phyloP scores from a whole-genome alignment of 2,329 filamentous ascomycete species.

The Diaporthe australafricana region DNA sequence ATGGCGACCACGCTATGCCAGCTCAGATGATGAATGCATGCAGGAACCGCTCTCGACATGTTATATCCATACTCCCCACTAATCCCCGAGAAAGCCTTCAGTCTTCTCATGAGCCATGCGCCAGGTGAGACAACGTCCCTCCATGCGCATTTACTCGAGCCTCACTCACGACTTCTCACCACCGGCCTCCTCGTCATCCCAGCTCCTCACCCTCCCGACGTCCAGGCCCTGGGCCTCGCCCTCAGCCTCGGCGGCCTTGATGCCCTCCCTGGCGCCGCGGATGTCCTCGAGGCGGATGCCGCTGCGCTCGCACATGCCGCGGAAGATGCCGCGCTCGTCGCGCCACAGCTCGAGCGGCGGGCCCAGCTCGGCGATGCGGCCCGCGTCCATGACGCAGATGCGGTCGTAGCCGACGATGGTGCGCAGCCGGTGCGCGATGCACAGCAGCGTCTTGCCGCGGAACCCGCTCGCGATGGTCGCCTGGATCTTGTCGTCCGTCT shows the following conservation, averaged over 20 bases:
- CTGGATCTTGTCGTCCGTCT: slow-evolving; percentile 97
- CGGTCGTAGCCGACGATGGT: slow-evolving; percentile 96
- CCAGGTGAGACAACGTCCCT: background rate
- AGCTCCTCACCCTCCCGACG: slow-evolving; percentile 38
- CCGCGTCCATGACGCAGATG: slow-evolving; percentile 96
- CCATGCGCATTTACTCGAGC: background rate
- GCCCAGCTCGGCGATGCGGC: slow-evolving; percentile 87
- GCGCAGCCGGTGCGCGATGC: slow-evolving; percentile 90
- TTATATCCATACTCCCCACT: too few relatives aligned
- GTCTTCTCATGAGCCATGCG: background rate
- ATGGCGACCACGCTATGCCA: slow-evolving; percentile 9
- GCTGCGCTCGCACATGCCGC: slow-evolving; percentile 88
- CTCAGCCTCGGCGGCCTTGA: slow-evolving; percentile 39
- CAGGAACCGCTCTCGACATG: background rate
- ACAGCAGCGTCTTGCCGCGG: slow-evolving; percentile 86
- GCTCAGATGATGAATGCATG: background rate
- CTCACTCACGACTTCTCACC: slow-evolving; percentile 25
- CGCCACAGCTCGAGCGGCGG: slow-evolving; percentile 80
- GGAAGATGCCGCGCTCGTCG: slow-evolving; percentile 78
- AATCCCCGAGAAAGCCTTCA: too few relatives aligned
- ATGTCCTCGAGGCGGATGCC: slow-evolving; percentile 75
- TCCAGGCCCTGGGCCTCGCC: background rate
- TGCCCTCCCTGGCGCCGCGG: slow-evolving; percentile 52
- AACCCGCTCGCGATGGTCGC: slow-evolving; percentile 87
- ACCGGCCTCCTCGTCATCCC: slow-evolving; percentile 37